Base-by-base conservation (phyloP, 177 flowering plant species). In the Vitis hybrid region DNA sequence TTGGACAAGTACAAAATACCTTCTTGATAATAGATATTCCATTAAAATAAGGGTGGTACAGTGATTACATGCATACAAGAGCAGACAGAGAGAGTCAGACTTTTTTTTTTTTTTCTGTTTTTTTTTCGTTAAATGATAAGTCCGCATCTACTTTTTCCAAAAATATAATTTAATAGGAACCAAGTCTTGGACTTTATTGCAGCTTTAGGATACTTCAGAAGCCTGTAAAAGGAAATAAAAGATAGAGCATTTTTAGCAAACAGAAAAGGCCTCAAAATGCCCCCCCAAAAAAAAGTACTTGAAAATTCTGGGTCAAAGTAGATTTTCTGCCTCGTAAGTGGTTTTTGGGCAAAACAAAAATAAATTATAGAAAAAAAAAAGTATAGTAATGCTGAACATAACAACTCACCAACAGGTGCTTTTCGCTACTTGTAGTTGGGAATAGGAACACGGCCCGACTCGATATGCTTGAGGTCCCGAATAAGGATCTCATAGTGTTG, bases 401-500 rank as follows among this genome's bases (percentile, higher is more conserved):
- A 4, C 67, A 79, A 79, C 82, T 79, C 18, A 60, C 67, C 69
- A 51, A 32, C 58, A 51, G 39, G 54, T 45, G 72, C 71, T 63
- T 21, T 21, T 64, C 56, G 17, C 26, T 18, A 32, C 64, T 23
- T 73, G 70, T 81, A 82, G 23, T 77, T 73, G 57, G 86, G 86
- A 51, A 81, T 49, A 17, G 90, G 86, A 23, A 85, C 65, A 1
- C 60, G 78, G 19, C 88, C 90, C 8, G 86, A 75, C 60, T 87
- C 88, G 10, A 87, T 87, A 51, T 61, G 80, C 51, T 66, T 57
- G 52, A 83, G 71, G 65, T 86, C 89, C 68, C 79, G 75, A 4
- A 81, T 23, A 8, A 87, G 82, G 62, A 81, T 51, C n/a, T 85
- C 77, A 69, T 87, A 87, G 75, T 87, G 90, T 15, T 62, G 68